Evolutionary conservation across 2,329 filamentous ascomycete genomes (phyloP).

Genomic region (Zalaria obscura): DNA sequence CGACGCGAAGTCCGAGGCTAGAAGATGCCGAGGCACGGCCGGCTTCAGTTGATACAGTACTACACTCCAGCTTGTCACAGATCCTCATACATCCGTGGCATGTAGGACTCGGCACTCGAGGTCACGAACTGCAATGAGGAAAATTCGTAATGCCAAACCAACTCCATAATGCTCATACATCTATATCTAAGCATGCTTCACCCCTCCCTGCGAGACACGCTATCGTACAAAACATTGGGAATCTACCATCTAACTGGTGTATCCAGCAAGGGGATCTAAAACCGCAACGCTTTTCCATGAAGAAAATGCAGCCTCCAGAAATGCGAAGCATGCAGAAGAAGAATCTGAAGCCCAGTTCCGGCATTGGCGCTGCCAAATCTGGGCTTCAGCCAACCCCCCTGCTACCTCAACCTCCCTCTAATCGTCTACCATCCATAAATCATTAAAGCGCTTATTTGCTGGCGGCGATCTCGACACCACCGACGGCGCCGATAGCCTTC

Average conservation of each 20-base stretch:
- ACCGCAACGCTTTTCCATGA: neutral
- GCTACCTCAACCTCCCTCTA: neutral
- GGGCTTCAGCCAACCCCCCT: neutral
- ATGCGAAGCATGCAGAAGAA: neutral
- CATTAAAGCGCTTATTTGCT: constrained; percentile 14
- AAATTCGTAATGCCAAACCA: neutral
- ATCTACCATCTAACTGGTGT: neutral
- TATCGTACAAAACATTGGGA: neutral
- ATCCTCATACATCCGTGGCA: too few relatives aligned
- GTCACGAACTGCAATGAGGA: too few relatives aligned
- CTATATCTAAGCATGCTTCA: neutral
- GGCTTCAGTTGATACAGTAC: too few relatives aligned
- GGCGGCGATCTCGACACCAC: constrained; percentile 58
- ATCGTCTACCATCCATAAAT: neutral
- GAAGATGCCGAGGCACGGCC: too few relatives aligned
- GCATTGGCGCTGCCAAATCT: neutral
- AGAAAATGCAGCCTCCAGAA: neutral
- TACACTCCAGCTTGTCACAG: too few relatives aligned
- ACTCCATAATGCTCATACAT: neutral
- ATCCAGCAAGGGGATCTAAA: neutral
- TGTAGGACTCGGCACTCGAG: too few relatives aligned
- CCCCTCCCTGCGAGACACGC: too few relatives aligned
- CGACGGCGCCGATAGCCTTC: constrained; percentile 45
- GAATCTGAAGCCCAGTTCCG: neutral
- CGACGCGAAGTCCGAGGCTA: too few relatives aligned